Conservation (phyloP, 2,329 filamentous ascomycete genomes). For the Fusarium protoensiforme region DNA sequence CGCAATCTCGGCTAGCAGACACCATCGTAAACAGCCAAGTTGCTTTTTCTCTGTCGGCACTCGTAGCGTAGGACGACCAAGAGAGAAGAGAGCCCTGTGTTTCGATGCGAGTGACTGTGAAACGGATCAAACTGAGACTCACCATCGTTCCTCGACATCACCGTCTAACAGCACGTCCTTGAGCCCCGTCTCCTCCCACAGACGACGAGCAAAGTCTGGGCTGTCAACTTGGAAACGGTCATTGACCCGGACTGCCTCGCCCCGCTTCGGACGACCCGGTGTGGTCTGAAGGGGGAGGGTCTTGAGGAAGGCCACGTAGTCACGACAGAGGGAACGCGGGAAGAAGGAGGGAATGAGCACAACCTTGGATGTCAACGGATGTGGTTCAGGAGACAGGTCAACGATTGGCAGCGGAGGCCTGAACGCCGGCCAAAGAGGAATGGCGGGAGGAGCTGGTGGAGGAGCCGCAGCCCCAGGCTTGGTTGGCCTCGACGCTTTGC, state of each 20-base stretch:
- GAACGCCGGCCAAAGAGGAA: conserved; percentile 75
- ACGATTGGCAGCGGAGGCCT: conserved; percentile 74
- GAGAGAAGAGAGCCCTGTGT: neutral
- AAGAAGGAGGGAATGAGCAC: conserved; percentile 80
- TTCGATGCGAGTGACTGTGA: neutral
- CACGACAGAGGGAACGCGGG: conserved; percentile 78
- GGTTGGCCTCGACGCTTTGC: conserved; percentile 44
- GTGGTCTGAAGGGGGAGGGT: conserved; percentile 80
- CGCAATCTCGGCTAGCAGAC: conserved; percentile 5
- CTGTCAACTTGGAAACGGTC: conserved; percentile 90
- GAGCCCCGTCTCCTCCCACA: conserved; percentile 84
- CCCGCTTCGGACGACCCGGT: conserved; percentile 80
- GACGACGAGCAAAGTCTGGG: conserved; percentile 73
- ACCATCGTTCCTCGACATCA: conserved; percentile 57
- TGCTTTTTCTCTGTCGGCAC: conserved; percentile 12
- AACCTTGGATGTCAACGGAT: conserved; percentile 69
- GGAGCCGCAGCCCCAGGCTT: conserved; percentile 33
- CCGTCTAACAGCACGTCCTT: conserved; percentile 65
- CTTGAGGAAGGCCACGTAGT: conserved; percentile 78
- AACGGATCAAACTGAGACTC: conserved; percentile 36
- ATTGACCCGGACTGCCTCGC: conserved; percentile 86
- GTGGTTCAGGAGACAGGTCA: conserved; percentile 69
- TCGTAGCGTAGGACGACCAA: neutral
- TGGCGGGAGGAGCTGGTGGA: conserved; percentile 43
- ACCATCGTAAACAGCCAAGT: conserved; percentile 4